Evolutionary conservation across 305 asterid genomes (phyloP), one percentile per base, ranked within the genome.

Genomic region (Lippia alba): DNA sequence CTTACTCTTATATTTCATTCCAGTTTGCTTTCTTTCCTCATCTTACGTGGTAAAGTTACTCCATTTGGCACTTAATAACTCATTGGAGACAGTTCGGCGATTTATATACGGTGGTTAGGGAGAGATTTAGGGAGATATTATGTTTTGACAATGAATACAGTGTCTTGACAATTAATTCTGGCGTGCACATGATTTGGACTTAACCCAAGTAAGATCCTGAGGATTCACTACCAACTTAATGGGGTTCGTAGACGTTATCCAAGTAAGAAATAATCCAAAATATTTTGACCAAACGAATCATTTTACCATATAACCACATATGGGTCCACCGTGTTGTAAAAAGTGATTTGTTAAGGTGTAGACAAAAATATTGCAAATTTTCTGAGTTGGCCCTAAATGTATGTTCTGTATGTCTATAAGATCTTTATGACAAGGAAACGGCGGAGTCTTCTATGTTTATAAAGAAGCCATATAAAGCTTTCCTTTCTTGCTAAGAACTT

Each of bases 301-400:
- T 49, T 63, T 56, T 71, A 19, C 14, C 40, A 40, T 32, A 33
- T 57, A 3, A 17, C 64, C 67, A 11, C 34, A 39, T 49, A 12
- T 18, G 61, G 66, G 39, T 71, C 57, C 24, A 34, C 74, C 49
- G 44, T 41, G 51, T 55, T 33, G 7, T n/a, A 74, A 16, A 65
- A 14, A 50, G n/a, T 34, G 48, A 30, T 40, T 12, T 34, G 12
- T 48, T 24, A 36, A 49, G 54, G 56, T 7, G 48, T 14, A 63
- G 46, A 36, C 18, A 4, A 36, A 16, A 40, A 71, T 62, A 56
- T 63, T 48, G 30, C n/a, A 16, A 12, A 15, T 41, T 24, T 7
- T 41, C 57, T n/a, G 17, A 48, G 19, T 9, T 19, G 56, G 70
- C 20, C 70, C 54, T 30, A 24, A 30, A 16, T 49, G 50, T 8